phyloP scores from a whole-genome alignment of 139 green algal genomes.

The Coelastrella sp. region DNA sequence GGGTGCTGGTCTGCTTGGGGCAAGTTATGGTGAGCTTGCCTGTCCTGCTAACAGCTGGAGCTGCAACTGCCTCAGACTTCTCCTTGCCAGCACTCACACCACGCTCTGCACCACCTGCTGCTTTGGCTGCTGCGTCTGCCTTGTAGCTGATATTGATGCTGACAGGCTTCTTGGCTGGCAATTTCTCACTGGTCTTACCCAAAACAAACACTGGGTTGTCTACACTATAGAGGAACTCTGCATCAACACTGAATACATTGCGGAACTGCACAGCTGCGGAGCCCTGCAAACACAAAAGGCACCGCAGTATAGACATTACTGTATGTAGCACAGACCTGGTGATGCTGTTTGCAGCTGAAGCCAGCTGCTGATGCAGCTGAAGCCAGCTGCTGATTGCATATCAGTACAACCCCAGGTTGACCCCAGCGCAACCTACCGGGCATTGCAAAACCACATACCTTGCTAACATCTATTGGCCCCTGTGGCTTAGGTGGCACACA shows the following conservation, averaged over 20 bases:
- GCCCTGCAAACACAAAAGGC: constrained; percentile 39
- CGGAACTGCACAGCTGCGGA: constrained; percentile 71
- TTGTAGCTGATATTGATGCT: constrained; percentile 76
- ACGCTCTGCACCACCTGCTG: not conserved
- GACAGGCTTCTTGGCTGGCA: constrained; percentile 76
- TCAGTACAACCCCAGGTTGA: not conserved
- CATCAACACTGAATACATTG: constrained; percentile 82
- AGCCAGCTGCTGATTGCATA: not conserved
- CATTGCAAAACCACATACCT: constrained; percentile 41
- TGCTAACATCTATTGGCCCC: constrained; percentile 75
- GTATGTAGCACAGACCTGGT: not conserved
- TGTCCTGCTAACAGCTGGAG: constrained; percentile 45
- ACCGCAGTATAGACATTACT: too few relatives aligned
- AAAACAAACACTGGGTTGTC: constrained; percentile 86
- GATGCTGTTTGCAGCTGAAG: not conserved
- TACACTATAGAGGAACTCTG: constrained; percentile 75
- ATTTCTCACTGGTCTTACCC: constrained; percentile 66
- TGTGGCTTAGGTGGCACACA: constrained; percentile 83
- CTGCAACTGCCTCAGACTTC: not conserved
- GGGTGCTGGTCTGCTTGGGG: constrained; percentile 60
- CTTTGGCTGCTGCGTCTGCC: constrained; percentile 38
- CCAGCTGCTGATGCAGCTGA: not conserved
- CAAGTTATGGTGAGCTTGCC: constrained; percentile 86
- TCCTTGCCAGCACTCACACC: not conserved
- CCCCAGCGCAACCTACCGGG: too few relatives aligned